phyloP scores from a whole-genome alignment of 345 rosid species.

The Citrus medica region DNA sequence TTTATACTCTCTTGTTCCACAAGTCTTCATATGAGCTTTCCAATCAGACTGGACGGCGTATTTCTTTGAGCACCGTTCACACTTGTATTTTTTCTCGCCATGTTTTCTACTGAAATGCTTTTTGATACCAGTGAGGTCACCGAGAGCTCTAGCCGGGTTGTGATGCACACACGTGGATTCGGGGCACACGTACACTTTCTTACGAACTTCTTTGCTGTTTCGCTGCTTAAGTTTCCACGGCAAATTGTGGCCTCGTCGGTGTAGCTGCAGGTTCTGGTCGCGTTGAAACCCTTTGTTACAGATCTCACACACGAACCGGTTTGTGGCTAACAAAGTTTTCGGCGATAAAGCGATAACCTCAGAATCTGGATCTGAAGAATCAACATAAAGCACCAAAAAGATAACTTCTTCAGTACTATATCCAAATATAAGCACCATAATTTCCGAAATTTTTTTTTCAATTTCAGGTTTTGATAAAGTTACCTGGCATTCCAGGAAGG shows the following conservation, averaged over 20 bases:
- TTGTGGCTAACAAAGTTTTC: constrained; percentile 51
- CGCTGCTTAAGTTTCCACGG: constrained; percentile 78
- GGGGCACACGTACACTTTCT: constrained; percentile 75
- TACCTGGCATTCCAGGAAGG: constrained; percentile 90
- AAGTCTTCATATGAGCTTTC: constrained; percentile 83
- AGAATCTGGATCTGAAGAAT: constrained; percentile 64
- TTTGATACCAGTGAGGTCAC: constrained; percentile 84
- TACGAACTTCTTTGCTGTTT: constrained; percentile 45
- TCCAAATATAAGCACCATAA: background rate
- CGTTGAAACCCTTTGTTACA: constrained; percentile 79
- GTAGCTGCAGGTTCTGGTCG: constrained; percentile 77
- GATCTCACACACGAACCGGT: constrained; percentile 78
- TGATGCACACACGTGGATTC: constrained; percentile 71
- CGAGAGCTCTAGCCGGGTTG: constrained; percentile 65
- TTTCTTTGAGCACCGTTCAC: constrained; percentile 74
- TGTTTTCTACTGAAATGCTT: constrained; percentile 78
- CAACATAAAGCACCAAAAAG: background rate
- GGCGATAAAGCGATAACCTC: constrained; percentile 75
- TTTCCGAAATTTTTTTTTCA: too few relatives aligned
- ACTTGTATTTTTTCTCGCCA: constrained; percentile 83
- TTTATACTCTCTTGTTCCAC: constrained; percentile 71
- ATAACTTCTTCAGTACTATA: background rate
- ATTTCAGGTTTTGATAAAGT: constrained; percentile 3
- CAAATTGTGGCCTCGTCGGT: constrained; percentile 76
- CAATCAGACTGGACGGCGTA: constrained; percentile 83